Base-by-base conservation (phyloP, 805 yeast genomes). In the Blastobotrys peoriensis region DNA sequence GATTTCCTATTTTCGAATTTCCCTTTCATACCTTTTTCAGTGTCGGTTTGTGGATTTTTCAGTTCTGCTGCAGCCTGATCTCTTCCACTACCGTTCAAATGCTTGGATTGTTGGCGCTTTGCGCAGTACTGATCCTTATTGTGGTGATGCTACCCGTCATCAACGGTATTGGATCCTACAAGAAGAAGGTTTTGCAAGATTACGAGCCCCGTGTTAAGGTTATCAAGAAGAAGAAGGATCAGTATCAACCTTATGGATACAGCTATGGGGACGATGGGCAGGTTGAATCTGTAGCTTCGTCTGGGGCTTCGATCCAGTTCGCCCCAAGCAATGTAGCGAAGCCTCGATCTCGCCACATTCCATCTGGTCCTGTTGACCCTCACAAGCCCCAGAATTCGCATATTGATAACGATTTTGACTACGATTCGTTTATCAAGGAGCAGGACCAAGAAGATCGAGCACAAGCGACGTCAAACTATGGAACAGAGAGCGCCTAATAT, bases 101-200 rank as follows among this genome's bases (percentile, higher is more conserved):
- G 44, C 21, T 41, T n/a, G 38, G 39, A 22, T 13, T 41, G 23
- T 5, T 34, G 16, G 39, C 44, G n/a, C 15, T 41, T 10, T 19
- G 39, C 3, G n/a, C 33, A 13, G 41, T 25, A 15, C 38, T 40
- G 15, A 35, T 46, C 3, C 33, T 39, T 25, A 36, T 45, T 6
- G 49, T 38, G 13, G 40, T 46, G 4, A 17, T 46, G 6, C 39
- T 46, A 13, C 49, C 49, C 5, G 43, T 38, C 4, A 15, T 43
- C 38, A 46, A 46, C 27, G 49, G 49, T 2, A 45, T 46, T 19
- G 49, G 49, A 5, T 27, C 38, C 16, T 46, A 46, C 43, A 46
- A 43, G 33, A 21, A 21, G 13, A 41, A 34, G 15, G 25, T 40
- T n/a, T 15, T 37, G 22, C 10, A 17, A 8, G 40, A 37, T 21